Percentiles rank a stretch among this genome's conserved stretches.
phyloP scores from a whole-genome alignment of 2,329 filamentous ascomycete species.

The Cercospora nicotianae region DNA sequence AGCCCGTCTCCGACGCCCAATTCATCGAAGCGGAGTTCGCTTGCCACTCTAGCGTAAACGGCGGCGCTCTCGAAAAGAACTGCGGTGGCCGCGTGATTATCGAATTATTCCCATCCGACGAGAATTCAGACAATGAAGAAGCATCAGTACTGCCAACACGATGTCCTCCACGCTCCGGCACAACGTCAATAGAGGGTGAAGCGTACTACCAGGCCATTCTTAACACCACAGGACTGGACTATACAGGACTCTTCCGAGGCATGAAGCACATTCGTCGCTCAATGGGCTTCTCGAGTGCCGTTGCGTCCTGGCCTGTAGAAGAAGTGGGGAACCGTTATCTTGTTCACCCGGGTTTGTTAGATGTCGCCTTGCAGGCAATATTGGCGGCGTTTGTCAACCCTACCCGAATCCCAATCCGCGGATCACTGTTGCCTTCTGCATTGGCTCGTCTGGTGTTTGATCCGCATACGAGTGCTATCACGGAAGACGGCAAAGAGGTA shows the following conservation, averaged over 20 bases:
- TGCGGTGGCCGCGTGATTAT: constrained; percentile 22
- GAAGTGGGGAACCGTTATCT: constrained; percentile 22
- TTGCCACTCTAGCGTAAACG: constrained; percentile 19
- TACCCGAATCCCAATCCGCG: constrained; percentile 24
- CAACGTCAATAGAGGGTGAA: constrained; percentile 26
- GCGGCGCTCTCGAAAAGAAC: constrained; percentile 21
- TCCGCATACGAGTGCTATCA: constrained; percentile 16
- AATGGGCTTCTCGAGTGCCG: constrained; percentile 21
- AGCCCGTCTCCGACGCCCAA: constrained; percentile 32
- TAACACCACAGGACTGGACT: constrained; percentile 24
- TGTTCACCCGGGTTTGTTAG: constrained; percentile 37
- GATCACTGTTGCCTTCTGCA: constrained; percentile 23
- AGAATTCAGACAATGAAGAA: not conserved
- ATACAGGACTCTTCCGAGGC: constrained; percentile 24
- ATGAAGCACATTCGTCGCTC: constrained; percentile 22
- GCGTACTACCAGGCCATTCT: constrained; percentile 23
- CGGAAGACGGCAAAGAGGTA: constrained; percentile 31
- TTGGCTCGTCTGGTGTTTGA: constrained; percentile 22
- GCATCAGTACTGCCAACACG: constrained; percentile 16
- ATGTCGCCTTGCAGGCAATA: constrained; percentile 38
- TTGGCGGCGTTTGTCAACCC: constrained; percentile 36
- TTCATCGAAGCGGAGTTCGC: constrained; percentile 36
- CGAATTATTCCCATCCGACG: constrained; percentile 14
- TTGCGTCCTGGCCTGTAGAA: constrained; percentile 23
- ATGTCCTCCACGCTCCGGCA: constrained; percentile 22